Evolutionary conservation across 306 rosid genomes (phyloP).

Genomic region (Spatholobus suberectus): DNA sequence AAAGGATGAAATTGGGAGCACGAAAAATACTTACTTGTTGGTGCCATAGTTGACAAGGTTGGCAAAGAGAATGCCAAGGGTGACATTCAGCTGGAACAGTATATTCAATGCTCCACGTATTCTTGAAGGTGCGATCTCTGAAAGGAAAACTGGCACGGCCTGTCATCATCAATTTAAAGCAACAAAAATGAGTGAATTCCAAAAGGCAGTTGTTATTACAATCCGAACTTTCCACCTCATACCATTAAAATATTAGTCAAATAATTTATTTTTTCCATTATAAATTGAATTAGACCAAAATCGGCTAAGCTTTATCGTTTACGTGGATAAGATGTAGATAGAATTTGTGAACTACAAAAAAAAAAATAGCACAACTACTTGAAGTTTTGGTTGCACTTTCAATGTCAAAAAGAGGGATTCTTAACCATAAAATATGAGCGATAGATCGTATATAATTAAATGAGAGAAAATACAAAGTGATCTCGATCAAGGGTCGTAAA

Average conservation of each 20-base stretch:
- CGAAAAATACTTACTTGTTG: constrained; percentile 54
- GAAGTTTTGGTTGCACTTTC: neutral
- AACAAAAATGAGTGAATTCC: neutral
- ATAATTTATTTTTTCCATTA: neutral
- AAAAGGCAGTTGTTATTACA: constrained; percentile 19
- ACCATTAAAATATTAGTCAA: neutral
- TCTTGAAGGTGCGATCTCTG: constrained; percentile 94
- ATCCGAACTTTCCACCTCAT: constrained; percentile 1
- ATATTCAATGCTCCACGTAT: constrained; percentile 93
- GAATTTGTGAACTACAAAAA: neutral
- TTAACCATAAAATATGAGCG: constrained; percentile 5
- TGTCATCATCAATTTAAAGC: constrained; percentile 38
- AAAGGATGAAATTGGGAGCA: neutral
- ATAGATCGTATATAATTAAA: constrained; percentile 14
- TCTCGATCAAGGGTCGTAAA: constrained; percentile 17
- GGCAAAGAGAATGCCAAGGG: constrained; percentile 90
- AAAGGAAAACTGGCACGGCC: constrained; percentile 94
- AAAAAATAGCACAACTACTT: neutral
- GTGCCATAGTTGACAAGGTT: constrained; percentile 79
- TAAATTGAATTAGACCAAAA: constrained; percentile 9
- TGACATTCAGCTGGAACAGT: constrained; percentile 78
- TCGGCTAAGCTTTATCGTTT: constrained; percentile 15
- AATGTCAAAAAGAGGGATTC: constrained; percentile 21
- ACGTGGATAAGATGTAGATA: neutral
- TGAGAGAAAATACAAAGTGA: neutral